These are phyloP conservation scores for Austroboletus niveus DNA, from an alignment of 1,284 basidiomycete genomes.

Conservation along the genomic window DNA sequence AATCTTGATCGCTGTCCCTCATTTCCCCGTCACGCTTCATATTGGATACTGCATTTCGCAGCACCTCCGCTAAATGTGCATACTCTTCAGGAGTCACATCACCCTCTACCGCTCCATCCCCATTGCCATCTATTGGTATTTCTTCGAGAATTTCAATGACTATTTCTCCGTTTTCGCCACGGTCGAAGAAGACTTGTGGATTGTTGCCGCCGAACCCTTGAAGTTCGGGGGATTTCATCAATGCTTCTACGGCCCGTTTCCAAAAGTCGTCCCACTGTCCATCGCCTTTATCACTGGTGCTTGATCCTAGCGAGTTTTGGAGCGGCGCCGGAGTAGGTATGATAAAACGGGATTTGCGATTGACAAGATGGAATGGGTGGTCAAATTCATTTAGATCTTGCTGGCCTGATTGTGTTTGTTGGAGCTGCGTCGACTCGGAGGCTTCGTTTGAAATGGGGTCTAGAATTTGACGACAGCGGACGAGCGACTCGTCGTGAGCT, in stretches of 20 bases:
- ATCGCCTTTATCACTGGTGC: constrained; percentile 14
- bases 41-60: constrained; percentile 42
- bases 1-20: constrained; percentile 21
- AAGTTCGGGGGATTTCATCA: constrained; percentile 38
- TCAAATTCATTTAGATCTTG: constrained; percentile 40
- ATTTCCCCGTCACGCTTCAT: constrained; percentile 30
- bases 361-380: constrained; percentile 51
- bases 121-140: constrained; percentile 36
- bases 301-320: constrained; percentile 20
- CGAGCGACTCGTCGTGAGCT: constrained; percentile 59
- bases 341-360: constrained; percentile 50
- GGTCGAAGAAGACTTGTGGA: constrained; percentile 39
- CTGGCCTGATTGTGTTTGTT: constrained; percentile 32
- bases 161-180: constrained; percentile 50
- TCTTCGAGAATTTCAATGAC: constrained; percentile 59
- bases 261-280: constrained; percentile 26
- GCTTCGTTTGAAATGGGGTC: constrained; percentile 29
- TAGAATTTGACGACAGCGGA: constrained; percentile 75
- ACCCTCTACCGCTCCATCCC: constrained; percentile 23
- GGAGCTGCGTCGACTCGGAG: constrained; percentile 33
- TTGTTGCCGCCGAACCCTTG: constrained; percentile 31
- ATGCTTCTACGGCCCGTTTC: constrained; percentile 41
- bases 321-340: constrained; percentile 33
- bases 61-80: constrained; percentile 37
- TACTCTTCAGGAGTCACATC: constrained; percentile 31